phyloP scores from a whole-genome alignment of 75 land plant genomes.

The Selaginella moellendorffii region DNA sequence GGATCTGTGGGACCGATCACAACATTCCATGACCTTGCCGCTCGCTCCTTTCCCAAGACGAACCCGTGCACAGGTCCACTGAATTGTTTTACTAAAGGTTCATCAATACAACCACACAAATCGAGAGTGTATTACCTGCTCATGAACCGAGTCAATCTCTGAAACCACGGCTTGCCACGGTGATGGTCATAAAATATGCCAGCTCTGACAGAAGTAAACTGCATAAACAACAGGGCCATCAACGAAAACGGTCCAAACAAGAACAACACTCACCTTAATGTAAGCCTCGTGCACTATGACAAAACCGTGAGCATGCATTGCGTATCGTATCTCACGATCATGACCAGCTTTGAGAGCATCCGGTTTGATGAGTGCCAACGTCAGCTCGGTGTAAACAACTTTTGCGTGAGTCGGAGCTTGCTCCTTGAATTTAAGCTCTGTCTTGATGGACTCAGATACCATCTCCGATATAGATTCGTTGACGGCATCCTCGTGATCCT shows the following conservation, averaged over 20 bases:
- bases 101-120: too few species aligned
- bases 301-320: slow-evolving; percentile 4
- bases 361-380: too few species aligned
- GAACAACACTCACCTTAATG: not conserved
- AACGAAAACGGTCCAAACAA: too few species aligned
- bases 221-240: too few species aligned
- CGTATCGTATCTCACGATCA: not conserved
- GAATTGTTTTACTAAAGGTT: too few species aligned
- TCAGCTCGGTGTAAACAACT: slow-evolving; percentile 5
- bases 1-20: slow-evolving; percentile 25
- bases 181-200: slow-evolving; percentile 26
- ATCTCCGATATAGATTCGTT: too few species aligned
- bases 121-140: slow-evolving; percentile 27
- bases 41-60: slow-evolving; percentile 21
- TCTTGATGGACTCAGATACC: too few species aligned
- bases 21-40: slow-evolving; percentile 12
- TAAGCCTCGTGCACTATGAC: not conserved
- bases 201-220: slow-evolving; percentile 27
- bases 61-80: slow-evolving; percentile 21
- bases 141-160: slow-evolving; percentile 23
- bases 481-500: too few species aligned
- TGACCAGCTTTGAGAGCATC: slow-evolving; percentile 14
- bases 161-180: slow-evolving; percentile 19
- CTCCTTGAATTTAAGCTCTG: too few species aligned
- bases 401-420: too few species aligned